Evolutionary conservation across 306 rosid species (phyloP).

Genomic region (Castanea crenata): DNA sequence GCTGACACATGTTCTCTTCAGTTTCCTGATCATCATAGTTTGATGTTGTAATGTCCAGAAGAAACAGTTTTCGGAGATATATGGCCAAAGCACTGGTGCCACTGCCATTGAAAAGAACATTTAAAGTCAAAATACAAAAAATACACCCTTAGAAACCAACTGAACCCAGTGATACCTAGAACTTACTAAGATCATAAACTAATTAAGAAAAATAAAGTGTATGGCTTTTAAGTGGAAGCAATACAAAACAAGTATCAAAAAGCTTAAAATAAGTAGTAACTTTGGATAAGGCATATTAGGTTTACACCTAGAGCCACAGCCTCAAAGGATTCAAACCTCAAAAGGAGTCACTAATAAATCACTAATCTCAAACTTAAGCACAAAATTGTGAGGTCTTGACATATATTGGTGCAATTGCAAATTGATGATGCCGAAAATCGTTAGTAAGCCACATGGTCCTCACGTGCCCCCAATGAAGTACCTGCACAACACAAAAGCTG

Average conservation of each 20-base stretch:
- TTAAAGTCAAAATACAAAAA: conserved; percentile 12
- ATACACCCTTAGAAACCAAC: not conserved
- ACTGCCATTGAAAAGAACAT: conserved; percentile 40
- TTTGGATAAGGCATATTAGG: not conserved
- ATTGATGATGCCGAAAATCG: too few species aligned
- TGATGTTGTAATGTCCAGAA: conserved; percentile 86
- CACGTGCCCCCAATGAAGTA: too few species aligned
- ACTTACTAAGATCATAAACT: not conserved
- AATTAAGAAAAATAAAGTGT: not conserved
- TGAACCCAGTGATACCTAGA: not conserved
- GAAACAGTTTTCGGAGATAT: conserved; percentile 52
- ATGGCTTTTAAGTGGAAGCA: not conserved
- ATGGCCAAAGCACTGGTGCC: conserved; percentile 95
- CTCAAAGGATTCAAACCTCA: not conserved
- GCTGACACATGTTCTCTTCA: conserved; percentile 60
- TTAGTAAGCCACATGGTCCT: too few species aligned
- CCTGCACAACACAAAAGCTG: too few species aligned
- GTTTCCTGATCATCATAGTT: conserved; percentile 85
- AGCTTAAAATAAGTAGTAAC: not conserved
- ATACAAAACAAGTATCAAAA: not conserved
- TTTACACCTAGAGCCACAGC: not conserved
- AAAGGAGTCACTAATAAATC: not conserved
- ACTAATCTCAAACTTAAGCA: not conserved
- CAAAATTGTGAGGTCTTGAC: not conserved
- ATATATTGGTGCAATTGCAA: not conserved